Evolutionary conservation across 768 basidiomycete species (phyloP).

Genomic region (Auriscalpium microsporum): DNA sequence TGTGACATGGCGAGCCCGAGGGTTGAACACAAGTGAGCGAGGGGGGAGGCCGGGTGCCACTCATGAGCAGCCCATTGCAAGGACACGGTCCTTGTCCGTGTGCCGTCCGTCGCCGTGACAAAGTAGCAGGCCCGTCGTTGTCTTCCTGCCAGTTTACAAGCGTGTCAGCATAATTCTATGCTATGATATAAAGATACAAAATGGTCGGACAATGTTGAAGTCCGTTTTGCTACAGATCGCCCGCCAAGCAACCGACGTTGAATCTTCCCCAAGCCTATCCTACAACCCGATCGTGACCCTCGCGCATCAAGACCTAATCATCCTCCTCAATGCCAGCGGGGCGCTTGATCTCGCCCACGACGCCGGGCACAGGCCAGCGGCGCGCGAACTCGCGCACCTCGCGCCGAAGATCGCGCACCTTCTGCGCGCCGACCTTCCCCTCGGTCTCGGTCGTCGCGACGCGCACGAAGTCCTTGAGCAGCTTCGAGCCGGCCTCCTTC

Average conservation of each 20-base stretch:
- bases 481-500: conserved; percentile 90
- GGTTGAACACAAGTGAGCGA: no score
- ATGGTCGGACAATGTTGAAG: conserved; percentile 16
- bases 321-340: conserved; percentile 61
- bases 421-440: conserved; percentile 59
- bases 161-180: no score
- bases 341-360: conserved; percentile 36
- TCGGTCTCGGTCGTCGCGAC: conserved; percentile 63
- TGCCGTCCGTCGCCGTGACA: no score
- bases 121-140: no score
- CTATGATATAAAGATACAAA: not conserved
- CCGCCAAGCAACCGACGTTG: conserved; percentile 9
- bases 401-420: conserved; percentile 63
- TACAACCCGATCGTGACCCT: not conserved
- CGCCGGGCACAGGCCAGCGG: conserved; percentile 91
- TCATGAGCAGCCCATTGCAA: no score
- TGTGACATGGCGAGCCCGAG: no score
- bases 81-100: no score
- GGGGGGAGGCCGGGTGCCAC: no score
- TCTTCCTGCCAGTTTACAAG: no score
- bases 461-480: conserved; percentile 92
- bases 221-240: conserved; percentile 6
- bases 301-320: conserved; percentile 17
- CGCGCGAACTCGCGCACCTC: conserved; percentile 81
- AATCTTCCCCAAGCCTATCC: conserved; percentile 7